phyloP scores from a whole-genome alignment of 169 alveolate species.

The Besnoitia besnoiti region DNA sequence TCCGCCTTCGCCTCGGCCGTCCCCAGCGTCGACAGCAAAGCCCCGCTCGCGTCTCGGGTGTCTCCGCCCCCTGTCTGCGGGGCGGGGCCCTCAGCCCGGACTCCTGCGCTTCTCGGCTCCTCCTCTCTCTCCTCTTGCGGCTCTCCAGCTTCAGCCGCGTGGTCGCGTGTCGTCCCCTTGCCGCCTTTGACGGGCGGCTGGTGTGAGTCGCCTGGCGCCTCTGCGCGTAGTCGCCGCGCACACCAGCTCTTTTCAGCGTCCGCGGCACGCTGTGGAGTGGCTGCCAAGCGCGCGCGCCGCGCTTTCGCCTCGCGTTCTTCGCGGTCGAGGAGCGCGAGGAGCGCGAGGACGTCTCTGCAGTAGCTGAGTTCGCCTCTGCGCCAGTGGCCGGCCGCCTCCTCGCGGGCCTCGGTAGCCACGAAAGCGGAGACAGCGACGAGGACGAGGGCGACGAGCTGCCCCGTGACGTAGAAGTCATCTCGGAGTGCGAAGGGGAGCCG shows the following conservation, averaged over 20 bases:
- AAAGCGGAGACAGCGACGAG: not conserved
- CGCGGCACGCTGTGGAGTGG: too few relatives aligned
- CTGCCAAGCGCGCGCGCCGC: not conserved
- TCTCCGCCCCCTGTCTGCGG: too few relatives aligned
- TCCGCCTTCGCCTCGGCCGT: not conserved
- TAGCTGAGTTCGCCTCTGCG: not conserved
- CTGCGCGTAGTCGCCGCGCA: too few relatives aligned
- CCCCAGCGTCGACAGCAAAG: not conserved
- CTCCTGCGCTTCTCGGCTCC: too few relatives aligned
- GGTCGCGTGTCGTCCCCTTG: not conserved
- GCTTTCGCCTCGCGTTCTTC: not conserved
- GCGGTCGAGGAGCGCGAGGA: slow-evolving; percentile 5
- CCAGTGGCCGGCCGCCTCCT: not conserved
- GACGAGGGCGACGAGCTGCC: not conserved
- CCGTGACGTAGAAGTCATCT: not conserved
- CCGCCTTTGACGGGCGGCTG: not conserved
- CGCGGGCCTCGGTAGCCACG: not conserved
- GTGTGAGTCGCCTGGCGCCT: too few relatives aligned
- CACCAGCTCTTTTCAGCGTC: too few relatives aligned
- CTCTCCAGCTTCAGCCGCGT: not conserved
- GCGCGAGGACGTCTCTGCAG: slow-evolving; percentile 3
- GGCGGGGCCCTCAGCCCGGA: too few relatives aligned
- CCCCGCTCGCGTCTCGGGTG: too few relatives aligned
- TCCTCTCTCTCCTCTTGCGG: not conserved
- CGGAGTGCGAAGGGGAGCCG: not conserved